A percentile compares a stretch with the other conserved stretches of the same genome.
Evolutionary conservation across 2,329 filamentous ascomycete species (phyloP).

Genomic region (Didymella exigua): DNA sequence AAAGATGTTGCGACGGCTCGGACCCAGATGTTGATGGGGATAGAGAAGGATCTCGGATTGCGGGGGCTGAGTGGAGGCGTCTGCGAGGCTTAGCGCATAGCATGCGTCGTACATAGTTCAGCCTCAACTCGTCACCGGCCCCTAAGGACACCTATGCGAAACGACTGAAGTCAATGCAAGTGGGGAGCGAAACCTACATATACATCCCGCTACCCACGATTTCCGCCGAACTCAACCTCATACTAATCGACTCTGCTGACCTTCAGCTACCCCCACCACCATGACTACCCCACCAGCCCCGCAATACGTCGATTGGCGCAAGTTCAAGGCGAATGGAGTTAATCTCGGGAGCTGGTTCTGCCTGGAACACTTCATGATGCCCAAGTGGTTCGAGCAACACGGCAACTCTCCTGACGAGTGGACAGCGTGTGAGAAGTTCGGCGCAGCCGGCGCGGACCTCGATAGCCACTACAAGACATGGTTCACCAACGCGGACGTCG

Average conservation of each 20-base stretch:
- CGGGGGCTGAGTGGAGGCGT: too few species aligned
- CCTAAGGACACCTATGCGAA: too few species aligned
- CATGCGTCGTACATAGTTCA: too few species aligned
- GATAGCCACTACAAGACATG: conserved; percentile 38
- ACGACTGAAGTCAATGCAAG: not conserved
- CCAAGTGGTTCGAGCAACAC: conserved; percentile 30
- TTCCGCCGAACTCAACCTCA: too few species aligned
- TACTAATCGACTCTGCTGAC: too few species aligned
- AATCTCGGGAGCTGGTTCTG: conserved; percentile 44
- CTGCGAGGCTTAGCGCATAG: too few species aligned
- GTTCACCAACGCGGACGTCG: conserved; percentile 37
- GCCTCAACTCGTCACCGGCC: too few species aligned
- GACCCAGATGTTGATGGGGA: too few species aligned
- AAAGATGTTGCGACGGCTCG: not conserved
- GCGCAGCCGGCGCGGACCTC: conserved; percentile 29
- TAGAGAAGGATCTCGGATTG: too few species aligned
- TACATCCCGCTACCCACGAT: not conserved
- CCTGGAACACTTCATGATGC: conserved; percentile 35
- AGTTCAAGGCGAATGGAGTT: conserved; percentile 21
- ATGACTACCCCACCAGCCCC: not conserved
- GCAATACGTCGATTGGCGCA: conserved; percentile 16
- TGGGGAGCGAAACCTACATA: too few species aligned
- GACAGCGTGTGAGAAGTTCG: conserved; percentile 39
- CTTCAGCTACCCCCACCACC: not conserved
- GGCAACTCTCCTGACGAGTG: conserved; percentile 41